Base-by-base conservation (phyloP, 805 yeast genomes). In the Danielia oregonensis region DNA sequence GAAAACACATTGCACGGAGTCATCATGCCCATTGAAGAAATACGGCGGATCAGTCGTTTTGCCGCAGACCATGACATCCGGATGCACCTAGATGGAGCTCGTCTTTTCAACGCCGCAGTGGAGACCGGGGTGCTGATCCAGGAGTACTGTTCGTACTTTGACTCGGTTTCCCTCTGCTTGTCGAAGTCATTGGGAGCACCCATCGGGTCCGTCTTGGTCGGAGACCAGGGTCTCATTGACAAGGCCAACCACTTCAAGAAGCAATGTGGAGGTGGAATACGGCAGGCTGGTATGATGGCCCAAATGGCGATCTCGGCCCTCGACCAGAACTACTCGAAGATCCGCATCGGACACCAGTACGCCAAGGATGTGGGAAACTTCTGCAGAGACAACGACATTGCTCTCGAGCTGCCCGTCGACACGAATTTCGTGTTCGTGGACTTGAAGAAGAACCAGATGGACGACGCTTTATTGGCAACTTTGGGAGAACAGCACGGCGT, bases 181-280 rank as follows among this genome's bases (percentile, higher is more conserved):
- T 86, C 96, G 32, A 89, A 89, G 59, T 82, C 94, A 5, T 68
- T 88, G 51, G 96, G 96, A 40, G 96, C 96, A 1, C 96, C 97
- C 39, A 79, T 89, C 51, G 97, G 97, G 6, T 82, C 95, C 11
- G 77, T 88, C 4, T 68, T 89, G 28, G 96, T 87, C 25, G 93
- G 95, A 25, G 62, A 67, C 29, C 51, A 55, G 25, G 62, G 65
- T 32, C 71, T 79, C 48, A 80, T 87, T 42, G 63, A 68, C 48
- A 79, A 77, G 52, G 86, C 93, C 26, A 81, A 79, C 55, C 95
- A 88, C 62, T 83, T 88, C 66, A 82, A 85, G 48, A 89, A 89
- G 53, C 96, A 89, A 63, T 76, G 78, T 45, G 97, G 97, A 54
- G 96, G 96, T 48, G 96, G 96, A 44, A 78, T 89, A 32, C 74